Evolutionary conservation across 176 grass and related monocot species (phyloP), one percentile per base, ranked within the genome.

Genomic region (Ampelocalamus luodianensis): DNA sequence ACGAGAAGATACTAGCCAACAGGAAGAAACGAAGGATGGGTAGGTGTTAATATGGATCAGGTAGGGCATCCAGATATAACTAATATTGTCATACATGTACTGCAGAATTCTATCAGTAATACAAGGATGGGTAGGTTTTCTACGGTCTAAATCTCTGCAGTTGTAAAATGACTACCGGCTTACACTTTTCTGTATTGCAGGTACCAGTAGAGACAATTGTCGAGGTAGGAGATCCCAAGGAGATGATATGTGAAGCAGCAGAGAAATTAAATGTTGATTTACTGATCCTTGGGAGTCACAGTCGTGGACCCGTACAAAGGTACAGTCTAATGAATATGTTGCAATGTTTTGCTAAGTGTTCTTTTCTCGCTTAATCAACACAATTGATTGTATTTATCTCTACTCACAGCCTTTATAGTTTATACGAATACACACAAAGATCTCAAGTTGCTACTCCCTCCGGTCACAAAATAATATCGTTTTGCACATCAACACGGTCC

Each of bases 151-250:
- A 73, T 73, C 20, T 3, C 15, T 72, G 16, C 8, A 23, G n/a
- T 17, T 7, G 1, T 42, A 18, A 32, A 9, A 46, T 9, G 20
- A 56, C 56, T 42, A 45, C 62, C 10, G 34, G 24, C 45, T 72
- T 50, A 14, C 50, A 5, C 36, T 27, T 80, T 42, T 37, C 37
- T 55, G 54, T 45, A 83, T 70, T 54, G 43, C 68, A 92, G 93
- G 76, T 87, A 82, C 48, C 32, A 59, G 88, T 65, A 56, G 93
- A 92, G 79, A 85, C 90, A 78, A 79, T 87, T 34, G 79, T 74
- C 15, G 90, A 89, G 42, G 70, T 90, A 16, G 93, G 94, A 34
- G 90, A 97, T 70, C 84, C 92, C 16, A 97, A 94, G 83, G 92
- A 94, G 71, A 76, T 69, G 53, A 92, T 97, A 58, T 94, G 92